Conservation (phyloP, 345 rosid species). For the Syzygium grande region DNA sequence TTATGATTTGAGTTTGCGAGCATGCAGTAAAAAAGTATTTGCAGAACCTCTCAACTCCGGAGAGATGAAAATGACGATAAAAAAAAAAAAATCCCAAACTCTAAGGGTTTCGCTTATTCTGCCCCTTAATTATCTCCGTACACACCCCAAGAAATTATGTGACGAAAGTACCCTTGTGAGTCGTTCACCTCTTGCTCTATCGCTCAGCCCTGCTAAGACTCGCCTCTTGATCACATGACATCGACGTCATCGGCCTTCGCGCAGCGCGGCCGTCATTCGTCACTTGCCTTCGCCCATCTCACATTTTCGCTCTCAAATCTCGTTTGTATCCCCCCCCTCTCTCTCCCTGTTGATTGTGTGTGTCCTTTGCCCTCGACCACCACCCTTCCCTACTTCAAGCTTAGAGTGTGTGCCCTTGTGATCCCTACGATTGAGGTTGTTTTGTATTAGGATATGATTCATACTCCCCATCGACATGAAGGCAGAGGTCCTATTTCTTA, state of each 20-base stretch:
- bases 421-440: no score
- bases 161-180: neutral
- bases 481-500: no score
- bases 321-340: no score
- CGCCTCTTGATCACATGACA: neutral
- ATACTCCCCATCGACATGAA: no score
- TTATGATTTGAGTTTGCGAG: neutral
- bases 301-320: neutral
- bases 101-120: rapidly evolving
- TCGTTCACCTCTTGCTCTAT: neutral
- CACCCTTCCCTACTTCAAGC: neutral
- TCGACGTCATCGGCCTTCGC: neutral
- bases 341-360: no score
- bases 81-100: no score
- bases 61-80: neutral
- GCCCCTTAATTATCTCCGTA: neutral
- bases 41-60: neutral
- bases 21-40: neutral
- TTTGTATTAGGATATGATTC: no score
- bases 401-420: no score
- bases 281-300: neutral
- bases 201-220: neutral
- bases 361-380: neutral
- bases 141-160: neutral
- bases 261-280: rapidly evolving